Percentiles rank a stretch among this genome's conserved stretches.
These are phyloP conservation scores for Saccharomycopsis fodiens DNA, from an alignment of 805 yeast genomes.

Conservation along the genomic window DNA sequence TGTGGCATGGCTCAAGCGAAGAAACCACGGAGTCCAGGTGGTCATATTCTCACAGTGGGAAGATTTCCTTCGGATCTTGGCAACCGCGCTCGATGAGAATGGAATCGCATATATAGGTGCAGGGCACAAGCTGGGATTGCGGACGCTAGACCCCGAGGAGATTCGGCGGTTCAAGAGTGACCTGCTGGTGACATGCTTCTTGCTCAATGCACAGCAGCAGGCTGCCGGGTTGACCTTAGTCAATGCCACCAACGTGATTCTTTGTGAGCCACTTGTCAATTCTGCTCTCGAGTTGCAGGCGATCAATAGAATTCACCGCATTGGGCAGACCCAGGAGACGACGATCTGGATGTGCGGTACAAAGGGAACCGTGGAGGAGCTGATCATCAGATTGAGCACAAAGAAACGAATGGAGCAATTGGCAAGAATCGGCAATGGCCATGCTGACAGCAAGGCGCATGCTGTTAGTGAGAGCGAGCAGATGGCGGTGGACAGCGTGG, in stretches of 20 bases:
- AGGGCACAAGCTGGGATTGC: neutral
- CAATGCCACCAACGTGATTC: slow-evolving; percentile 85
- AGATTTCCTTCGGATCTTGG: slow-evolving; percentile 59
- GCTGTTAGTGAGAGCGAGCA: slow-evolving; percentile 21
- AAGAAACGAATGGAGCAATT: slow-evolving; percentile 45
- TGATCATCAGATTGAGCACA: slow-evolving; percentile 64
- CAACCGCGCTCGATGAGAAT: slow-evolving; percentile 55
- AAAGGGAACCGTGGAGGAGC: slow-evolving; percentile 80
- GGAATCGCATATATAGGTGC: slow-evolving; percentile 47
- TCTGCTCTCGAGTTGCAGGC: slow-evolving; percentile 88
- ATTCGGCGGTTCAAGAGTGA: slow-evolving; percentile 56
- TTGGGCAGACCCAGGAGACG: slow-evolving; percentile 78
- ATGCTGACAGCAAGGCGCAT: slow-evolving; percentile 22
- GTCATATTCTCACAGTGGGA: slow-evolving; percentile 89
- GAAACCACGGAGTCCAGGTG: slow-evolving; percentile 54
- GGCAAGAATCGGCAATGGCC: slow-evolving; percentile 25
- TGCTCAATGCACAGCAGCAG: slow-evolving; percentile 77
- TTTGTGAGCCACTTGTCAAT: slow-evolving; percentile 89
- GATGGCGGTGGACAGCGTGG: slow-evolving; percentile 45
- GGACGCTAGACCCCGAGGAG: slow-evolving; percentile 27
- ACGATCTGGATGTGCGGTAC: slow-evolving; percentile 91
- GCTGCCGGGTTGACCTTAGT: slow-evolving; percentile 87
- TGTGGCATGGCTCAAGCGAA: slow-evolving; percentile 49
- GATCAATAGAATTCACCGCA: slow-evolving; percentile 82
- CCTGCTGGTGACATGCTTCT: slow-evolving; percentile 66